A percentile compares a stretch with the other conserved stretches of the same genome.
phyloP scores from a whole-genome alignment of 2,329 filamentous ascomycete species.

The Teratosphaeria pseudoeucalypti region DNA sequence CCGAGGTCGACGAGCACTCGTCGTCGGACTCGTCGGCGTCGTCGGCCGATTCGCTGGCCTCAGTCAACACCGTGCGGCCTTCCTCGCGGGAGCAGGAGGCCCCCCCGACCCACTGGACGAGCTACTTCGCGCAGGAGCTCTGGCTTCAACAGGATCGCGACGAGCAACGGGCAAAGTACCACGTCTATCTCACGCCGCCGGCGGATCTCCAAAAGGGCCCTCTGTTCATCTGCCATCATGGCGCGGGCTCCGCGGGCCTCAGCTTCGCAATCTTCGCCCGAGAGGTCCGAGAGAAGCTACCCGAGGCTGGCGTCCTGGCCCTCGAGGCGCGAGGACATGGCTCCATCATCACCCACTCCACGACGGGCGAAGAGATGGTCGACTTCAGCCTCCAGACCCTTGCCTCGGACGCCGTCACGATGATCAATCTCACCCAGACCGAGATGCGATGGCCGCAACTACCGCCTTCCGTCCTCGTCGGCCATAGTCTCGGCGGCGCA shows the following conservation, averaged over 20 bases:
- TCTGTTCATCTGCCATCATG: conserved; percentile 88
- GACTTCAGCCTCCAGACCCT: conserved; percentile 67
- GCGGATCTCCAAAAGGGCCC: conserved; percentile 51
- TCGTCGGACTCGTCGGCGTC: conserved; percentile 64
- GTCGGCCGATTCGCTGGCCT: conserved; percentile 61
- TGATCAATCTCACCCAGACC: conserved; percentile 54
- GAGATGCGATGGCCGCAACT: conserved; percentile 63
- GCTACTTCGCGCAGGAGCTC: conserved; percentile 83
- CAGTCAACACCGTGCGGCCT: conserved; percentile 44
- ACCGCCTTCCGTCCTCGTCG: conserved; percentile 71
- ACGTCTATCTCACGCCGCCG: conserved; percentile 82
- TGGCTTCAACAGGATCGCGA: conserved; percentile 46
- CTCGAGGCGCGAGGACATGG: conserved; percentile 84
- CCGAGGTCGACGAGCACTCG: conserved; percentile 24
- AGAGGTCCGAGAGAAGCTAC: conserved; percentile 66
- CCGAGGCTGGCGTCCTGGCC: conserved; percentile 72
- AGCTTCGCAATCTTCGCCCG: conserved; percentile 76
- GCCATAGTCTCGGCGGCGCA: conserved; percentile 86
- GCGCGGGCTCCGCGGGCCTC: conserved; percentile 83
- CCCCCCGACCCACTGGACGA: conserved; percentile 70
- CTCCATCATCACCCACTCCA: conserved; percentile 44
- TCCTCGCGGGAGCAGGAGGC: conserved; percentile 30
- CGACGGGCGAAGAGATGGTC: conserved; percentile 31
- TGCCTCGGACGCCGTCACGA: conserved; percentile 58
- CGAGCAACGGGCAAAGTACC: conserved; percentile 51